Evolutionary conservation across 1,284 basidiomycete genomes (phyloP).

Genomic region (Inonotus hispidus): DNA sequence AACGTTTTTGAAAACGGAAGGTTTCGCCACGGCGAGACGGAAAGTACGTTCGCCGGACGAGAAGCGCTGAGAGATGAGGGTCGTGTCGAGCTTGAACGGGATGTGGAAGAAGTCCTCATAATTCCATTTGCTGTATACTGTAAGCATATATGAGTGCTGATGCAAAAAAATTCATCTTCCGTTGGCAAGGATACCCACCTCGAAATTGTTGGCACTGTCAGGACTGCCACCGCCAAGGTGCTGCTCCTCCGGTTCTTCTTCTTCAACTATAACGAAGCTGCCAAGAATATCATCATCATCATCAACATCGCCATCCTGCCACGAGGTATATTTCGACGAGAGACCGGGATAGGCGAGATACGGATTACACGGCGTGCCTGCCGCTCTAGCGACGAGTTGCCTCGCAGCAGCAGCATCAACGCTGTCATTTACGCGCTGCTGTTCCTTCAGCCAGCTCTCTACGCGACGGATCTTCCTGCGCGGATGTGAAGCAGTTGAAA

Average conservation of each 20-base stretch:
- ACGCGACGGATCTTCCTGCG: conserved; percentile 12
- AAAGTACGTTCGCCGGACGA: conserved; percentile 14
- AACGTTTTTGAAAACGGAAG: conserved; percentile 14
- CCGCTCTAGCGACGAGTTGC: conserved; percentile 6
- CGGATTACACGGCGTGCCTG: conserved; percentile 14
- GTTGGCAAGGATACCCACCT: conserved; percentile 18
- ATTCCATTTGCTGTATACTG: background rate
- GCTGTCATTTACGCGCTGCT: conserved; percentile 1
- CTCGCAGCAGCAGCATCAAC: background rate
- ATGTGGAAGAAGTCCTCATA: background rate
- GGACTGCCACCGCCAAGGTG: background rate
- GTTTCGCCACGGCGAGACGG: conserved; percentile 14
- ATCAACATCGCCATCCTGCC: conserved; percentile 6
- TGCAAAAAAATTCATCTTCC: background rate
- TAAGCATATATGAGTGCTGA: background rate
- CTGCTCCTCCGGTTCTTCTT: background rate
- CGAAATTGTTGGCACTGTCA: background rate
- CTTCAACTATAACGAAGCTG: conserved; percentile 15
- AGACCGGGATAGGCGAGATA: conserved; percentile 16
- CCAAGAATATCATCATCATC: conserved; percentile 4
- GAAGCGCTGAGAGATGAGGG: conserved; percentile 4
- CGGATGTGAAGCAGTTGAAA: background rate
- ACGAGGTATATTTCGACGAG: background rate
- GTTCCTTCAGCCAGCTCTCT: conserved; percentile 15
- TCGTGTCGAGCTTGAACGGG: background rate